Evolutionary conservation across 345 rosid genomes (phyloP), one percentile per base, ranked within the genome.

Genomic region (Microcos paniculata): DNA sequence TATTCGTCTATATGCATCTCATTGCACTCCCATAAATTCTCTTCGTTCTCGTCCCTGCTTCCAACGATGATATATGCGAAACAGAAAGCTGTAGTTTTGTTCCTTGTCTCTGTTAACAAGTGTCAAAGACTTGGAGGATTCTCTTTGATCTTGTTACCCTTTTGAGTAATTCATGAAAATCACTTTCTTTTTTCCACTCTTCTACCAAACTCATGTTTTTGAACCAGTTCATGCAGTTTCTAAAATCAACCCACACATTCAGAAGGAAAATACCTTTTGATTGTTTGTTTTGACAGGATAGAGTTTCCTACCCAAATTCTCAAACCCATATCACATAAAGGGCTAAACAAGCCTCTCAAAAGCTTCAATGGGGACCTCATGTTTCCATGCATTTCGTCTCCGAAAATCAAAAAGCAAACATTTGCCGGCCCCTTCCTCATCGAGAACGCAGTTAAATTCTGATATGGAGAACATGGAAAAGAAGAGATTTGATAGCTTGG

Each of bases 181-280:
- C 83, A 77, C 74, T 78, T 46, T 62, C 3, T 58, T 40, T 77
- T 80, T 74, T 80, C 72, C 83, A 73, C 71, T 80, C 63, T 76
- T 62, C 72, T 55, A 21, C 61, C 76, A 87, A 86, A 81, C 87
- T 90, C 91, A 93, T 91, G 98, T 92, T 91, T 86, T 81, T 90
- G 82, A 93, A 96, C 88, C 94, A 87, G 90, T 96, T 93, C 89
- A 91, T 93, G 99, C 96, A 96, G 82, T 96, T 96, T 81, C 82
- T 96, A 46, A 93, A 90, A 88, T 89, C 98, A 71, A 93, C 88
- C 74, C 99, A 93, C 84, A 91, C 97, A 48, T 95, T 93, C 92
- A 93, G 94, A 78, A 86, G 97, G 89, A 89, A 81, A 81, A 77
- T 67, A 78, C 76, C 84, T 84, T 86, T 74, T 83, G 88, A 85